phyloP scores from a whole-genome alignment of 495 filamentous ascomycete species.

The Trichocladium antarcticum region DNA sequence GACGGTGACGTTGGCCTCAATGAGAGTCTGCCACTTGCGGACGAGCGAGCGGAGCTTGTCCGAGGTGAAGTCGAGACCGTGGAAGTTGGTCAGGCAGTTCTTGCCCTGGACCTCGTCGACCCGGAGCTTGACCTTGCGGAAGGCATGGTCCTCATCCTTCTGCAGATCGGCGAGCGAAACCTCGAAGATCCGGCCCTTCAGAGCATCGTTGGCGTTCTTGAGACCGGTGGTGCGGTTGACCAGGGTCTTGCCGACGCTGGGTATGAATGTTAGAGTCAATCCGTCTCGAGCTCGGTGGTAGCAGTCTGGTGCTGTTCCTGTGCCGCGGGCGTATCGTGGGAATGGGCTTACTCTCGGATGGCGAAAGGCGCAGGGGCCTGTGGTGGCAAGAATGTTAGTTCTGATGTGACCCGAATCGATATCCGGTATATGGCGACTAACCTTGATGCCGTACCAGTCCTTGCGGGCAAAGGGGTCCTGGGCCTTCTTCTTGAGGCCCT shows the following conservation, averaged over 20 bases:
- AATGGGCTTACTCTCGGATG: slow-evolving; percentile 68
- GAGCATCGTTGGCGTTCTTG: slow-evolving; percentile 97
- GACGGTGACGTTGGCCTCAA: slow-evolving; percentile 98
- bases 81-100: slow-evolving; percentile 99
- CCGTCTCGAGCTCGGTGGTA: slow-evolving; percentile 5
- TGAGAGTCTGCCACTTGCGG: slow-evolving; percentile 97
- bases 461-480: slow-evolving; percentile 95
- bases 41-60: slow-evolving; percentile 98
- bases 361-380: slow-evolving; percentile 93
- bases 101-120: slow-evolving; percentile 99
- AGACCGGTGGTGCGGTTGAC: slow-evolving; percentile 98
- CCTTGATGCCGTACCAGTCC: slow-evolving; percentile 98
- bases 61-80: slow-evolving; percentile 98
- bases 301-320: slow-evolving; percentile 1
- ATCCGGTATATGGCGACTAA: slow-evolving; percentile 29
- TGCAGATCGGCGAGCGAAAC: slow-evolving; percentile 97
- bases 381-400: slow-evolving; percentile 15
- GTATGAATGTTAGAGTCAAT: slow-evolving; percentile 28
- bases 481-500: slow-evolving; percentile 99
- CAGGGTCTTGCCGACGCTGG: slow-evolving; percentile 94
- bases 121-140: slow-evolving; percentile 98
- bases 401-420: neutral
- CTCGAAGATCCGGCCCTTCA: slow-evolving; percentile 98
- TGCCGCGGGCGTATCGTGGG: slow-evolving; percentile 9
- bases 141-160: slow-evolving; percentile 98